Percentiles rank a stretch among this genome's conserved stretches.
These are phyloP conservation scores for Dendrocalamus sinicus DNA, from an alignment of 176 grass and related monocot species.

Conservation along the genomic window DNA sequence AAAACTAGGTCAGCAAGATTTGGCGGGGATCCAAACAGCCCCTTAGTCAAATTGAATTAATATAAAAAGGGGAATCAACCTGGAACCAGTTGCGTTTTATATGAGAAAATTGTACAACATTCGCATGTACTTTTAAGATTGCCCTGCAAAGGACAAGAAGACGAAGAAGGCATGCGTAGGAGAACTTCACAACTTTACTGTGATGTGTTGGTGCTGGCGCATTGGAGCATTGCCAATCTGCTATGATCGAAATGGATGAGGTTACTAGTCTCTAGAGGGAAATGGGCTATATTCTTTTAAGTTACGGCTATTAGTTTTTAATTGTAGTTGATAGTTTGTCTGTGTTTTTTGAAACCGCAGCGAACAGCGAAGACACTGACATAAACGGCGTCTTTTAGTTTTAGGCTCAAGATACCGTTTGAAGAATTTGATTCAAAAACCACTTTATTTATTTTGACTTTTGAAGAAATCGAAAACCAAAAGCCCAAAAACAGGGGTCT, in stretches of 20 bases:
- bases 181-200: not conserved
- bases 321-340: too few species aligned
- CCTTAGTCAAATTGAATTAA: not conserved
- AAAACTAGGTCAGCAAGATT: too few species aligned
- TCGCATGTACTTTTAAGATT: not conserved
- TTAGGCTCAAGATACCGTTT: too few species aligned
- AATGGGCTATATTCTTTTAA: too few species aligned
- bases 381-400: fast-evolving
- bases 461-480: too few species aligned
- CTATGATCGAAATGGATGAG: not conserved
- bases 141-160: not conserved
- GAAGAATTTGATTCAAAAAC: too few species aligned
- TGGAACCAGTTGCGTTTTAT: not conserved
- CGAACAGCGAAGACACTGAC: fast-evolving
- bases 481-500: not conserved
- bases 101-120: not conserved
- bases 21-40: too few species aligned
- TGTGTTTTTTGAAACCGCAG: too few species aligned
- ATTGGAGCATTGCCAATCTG: not conserved
- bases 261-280: not conserved
- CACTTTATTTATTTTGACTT: too few species aligned
- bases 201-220: too few species aligned
- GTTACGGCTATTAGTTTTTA: too few species aligned
- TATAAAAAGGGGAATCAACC: not conserved
- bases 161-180: not conserved